A percentile compares a stretch with the other conserved stretches of the same genome.
These are phyloP conservation scores for Talaromyces trachyspermus DNA, from an alignment of 495 filamentous ascomycete genomes.

Conservation along the genomic window DNA sequence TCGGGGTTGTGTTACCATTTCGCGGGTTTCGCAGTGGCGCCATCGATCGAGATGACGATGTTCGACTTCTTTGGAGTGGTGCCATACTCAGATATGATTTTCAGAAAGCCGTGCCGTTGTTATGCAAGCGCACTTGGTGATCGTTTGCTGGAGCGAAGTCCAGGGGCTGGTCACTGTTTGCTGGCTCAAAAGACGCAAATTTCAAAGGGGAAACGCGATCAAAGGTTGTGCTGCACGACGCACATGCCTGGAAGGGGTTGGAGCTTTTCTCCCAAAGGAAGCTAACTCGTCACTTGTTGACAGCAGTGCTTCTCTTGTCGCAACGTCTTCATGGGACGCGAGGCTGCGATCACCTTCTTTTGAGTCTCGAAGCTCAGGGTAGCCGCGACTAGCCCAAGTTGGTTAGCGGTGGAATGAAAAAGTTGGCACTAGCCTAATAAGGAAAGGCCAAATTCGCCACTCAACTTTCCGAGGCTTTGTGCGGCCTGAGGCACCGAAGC, in stretches of 20 bases:
- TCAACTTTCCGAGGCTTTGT: too few relatives aligned
- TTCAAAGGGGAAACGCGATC: neutral
- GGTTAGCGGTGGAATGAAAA: neutral
- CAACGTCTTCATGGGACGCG: too few relatives aligned
- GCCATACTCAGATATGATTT: slow-evolving; percentile 3
- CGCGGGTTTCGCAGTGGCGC: slow-evolving; percentile 14
- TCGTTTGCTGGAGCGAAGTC: neutral
- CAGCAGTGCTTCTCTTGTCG: too few relatives aligned
- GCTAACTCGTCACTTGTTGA: neutral
- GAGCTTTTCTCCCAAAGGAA: neutral
- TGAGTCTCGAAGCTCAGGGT: slow-evolving; percentile 4
- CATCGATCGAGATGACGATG: slow-evolving; percentile 5
- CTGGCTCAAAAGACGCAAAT: neutral
- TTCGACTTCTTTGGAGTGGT: neutral
- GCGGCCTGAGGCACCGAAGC: too few relatives aligned
- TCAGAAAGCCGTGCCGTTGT: neutral
- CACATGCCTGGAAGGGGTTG: too few relatives aligned
- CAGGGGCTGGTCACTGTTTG: neutral
- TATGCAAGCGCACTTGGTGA: neutral
- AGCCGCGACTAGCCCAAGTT: neutral
- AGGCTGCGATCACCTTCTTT: neutral
- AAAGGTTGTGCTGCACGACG: neutral
- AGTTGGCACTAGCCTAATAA: too few relatives aligned
- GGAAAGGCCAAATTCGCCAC: too few relatives aligned
- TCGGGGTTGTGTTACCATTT: slow-evolving; percentile 24